These are phyloP conservation scores for Leucaena leucocephala DNA, from an alignment of 306 rosid species.

Conservation along the genomic window DNA sequence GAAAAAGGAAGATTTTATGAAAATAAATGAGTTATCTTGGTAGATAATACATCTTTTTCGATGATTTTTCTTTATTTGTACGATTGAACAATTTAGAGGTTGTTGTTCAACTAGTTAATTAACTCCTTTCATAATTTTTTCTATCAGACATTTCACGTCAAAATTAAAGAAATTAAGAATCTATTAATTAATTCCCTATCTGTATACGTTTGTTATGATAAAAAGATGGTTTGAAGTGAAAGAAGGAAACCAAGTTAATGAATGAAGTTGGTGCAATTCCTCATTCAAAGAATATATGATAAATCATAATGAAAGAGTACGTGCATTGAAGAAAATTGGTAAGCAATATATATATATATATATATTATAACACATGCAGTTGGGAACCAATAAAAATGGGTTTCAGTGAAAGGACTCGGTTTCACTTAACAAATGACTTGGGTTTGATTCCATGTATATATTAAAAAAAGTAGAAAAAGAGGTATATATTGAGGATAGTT, in stretches of 20 bases:
- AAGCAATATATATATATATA: background rate
- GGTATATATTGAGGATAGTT: background rate
- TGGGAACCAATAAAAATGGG: too few species aligned
- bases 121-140: background rate
- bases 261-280: slow-evolving; percentile 14
- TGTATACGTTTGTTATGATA: background rate
- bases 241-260: slow-evolving; percentile 28
- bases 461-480: background rate
- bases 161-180: background rate
- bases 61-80: too few species aligned
- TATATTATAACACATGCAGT: background rate
- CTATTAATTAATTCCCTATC: background rate
- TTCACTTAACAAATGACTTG: background rate
- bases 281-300: slow-evolving; percentile 22
- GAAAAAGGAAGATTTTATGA: background rate
- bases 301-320: slow-evolving; percentile 25
- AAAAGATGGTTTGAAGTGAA: slow-evolving; percentile 3
- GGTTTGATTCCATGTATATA: background rate
- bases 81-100: background rate
- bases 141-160: background rate
- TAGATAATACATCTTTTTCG: background rate
- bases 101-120: background rate
- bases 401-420: too few species aligned
- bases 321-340: slow-evolving; percentile 24
- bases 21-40: background rate